These are phyloP conservation scores for Arabidopsis arenosa DNA, from an alignment of 345 rosid species.

Conservation along the genomic window DNA sequence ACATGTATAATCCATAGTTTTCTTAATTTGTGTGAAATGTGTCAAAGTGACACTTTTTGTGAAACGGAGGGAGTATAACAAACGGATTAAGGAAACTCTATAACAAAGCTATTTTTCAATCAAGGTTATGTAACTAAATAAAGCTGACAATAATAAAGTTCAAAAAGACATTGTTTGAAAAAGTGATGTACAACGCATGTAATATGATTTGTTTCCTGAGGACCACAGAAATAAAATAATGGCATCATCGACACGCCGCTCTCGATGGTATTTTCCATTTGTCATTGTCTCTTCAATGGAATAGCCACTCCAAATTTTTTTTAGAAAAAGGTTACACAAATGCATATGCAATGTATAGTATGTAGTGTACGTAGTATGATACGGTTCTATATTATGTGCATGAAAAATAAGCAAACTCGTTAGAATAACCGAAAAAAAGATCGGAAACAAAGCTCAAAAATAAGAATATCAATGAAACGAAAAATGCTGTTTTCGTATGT, in stretches of 20 bases:
- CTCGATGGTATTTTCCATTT: neutral
- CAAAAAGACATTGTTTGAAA: neutral
- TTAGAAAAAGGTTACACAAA: neutral
- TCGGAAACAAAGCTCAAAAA: neutral
- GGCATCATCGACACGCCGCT: neutral
- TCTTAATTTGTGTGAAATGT: too few relatives aligned
- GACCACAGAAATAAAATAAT: neutral
- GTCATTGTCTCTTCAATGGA: neutral
- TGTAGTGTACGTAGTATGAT: too few relatives aligned
- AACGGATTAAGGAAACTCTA: too few relatives aligned
- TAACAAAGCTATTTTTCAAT: too few relatives aligned
- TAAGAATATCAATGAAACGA: neutral
- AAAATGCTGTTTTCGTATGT: neutral
- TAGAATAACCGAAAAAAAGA: too few relatives aligned
- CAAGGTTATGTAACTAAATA: neutral
- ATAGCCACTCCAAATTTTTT: neutral
- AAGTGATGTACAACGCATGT: neutral
- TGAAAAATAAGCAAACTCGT: too few relatives aligned
- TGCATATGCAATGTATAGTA: too few relatives aligned
- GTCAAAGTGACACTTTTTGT: too few relatives aligned
- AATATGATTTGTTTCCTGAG: neutral
- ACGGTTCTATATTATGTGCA: too few relatives aligned
- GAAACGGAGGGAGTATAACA: too few relatives aligned
- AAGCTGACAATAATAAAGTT: neutral
- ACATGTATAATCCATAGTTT: too few relatives aligned